A percentile compares a stretch with the other conserved stretches of the same genome.
phyloP scores from a whole-genome alignment of 2,329 filamentous ascomycete species.

The Sarocladiaceae sp. region DNA sequence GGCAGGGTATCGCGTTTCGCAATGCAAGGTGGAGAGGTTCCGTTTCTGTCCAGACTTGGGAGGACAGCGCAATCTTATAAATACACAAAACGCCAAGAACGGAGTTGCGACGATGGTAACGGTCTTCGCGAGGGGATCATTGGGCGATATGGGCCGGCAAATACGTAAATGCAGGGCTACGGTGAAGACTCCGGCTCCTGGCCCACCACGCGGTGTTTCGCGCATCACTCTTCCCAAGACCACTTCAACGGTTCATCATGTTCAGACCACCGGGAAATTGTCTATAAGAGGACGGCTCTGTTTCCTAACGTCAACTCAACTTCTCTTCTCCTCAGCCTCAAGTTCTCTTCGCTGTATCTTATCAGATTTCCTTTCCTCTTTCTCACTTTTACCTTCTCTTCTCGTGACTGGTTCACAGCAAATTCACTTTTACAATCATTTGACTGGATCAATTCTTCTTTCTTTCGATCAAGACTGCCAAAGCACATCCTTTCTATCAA shows the following conservation, averaged over 20 bases:
- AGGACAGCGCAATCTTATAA: not conserved
- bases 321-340: constrained; percentile 3
- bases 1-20: too few relatives aligned
- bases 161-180: not conserved
- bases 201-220: constrained; percentile 5
- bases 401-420: constrained; percentile 7
- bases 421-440: not conserved
- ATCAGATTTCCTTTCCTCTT: constrained; percentile 3
- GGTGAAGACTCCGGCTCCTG: not conserved
- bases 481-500: not conserved
- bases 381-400: constrained; percentile 7
- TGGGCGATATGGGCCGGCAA: too few relatives aligned
- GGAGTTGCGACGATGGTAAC: constrained; percentile 1
- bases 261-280: too few relatives aligned
- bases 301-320: not conserved
- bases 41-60: too few relatives aligned
- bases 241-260: too few relatives aligned
- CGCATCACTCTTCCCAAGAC: too few relatives aligned
- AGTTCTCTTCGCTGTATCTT: constrained; percentile 5
- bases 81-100: constrained; percentile 8
- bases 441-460: constrained; percentile 5
- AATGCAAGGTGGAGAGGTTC: too few relatives aligned
- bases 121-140: too few relatives aligned
- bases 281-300: not conserved
- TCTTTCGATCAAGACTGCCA: not conserved